These are phyloP conservation scores for Diplocarpon mali DNA, from an alignment of 2,329 filamentous ascomycete species.

Conservation along the genomic window DNA sequence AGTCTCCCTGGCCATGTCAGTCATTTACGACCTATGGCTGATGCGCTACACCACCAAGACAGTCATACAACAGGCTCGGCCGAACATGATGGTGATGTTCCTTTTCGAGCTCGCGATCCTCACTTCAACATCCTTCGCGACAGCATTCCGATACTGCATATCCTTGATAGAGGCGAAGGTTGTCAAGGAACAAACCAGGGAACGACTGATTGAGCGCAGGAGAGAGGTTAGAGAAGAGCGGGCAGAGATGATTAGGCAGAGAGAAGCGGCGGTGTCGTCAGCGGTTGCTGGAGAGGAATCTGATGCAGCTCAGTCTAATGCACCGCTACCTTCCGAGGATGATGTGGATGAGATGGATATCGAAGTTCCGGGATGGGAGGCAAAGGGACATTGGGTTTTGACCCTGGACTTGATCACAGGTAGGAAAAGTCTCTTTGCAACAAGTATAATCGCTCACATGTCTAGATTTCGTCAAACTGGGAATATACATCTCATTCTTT, in stretches of 20 bases:
- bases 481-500: conserved; percentile 87
- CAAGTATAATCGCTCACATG: conserved; percentile 5
- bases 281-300: conserved; percentile 29
- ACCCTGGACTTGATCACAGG: conserved; percentile 75
- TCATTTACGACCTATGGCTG: conserved; percentile 70
- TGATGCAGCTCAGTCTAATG: conserved; percentile 22
- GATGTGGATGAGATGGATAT: conserved; percentile 88
- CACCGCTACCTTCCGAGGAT: conserved; percentile 50
- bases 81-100: conserved; percentile 99
- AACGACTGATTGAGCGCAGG: conserved; percentile 56
- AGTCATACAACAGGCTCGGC: conserved; percentile 77
- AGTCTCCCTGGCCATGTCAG: conserved; percentile 65
- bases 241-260: conserved; percentile 34
- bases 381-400: conserved; percentile 87
- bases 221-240: conserved; percentile 53
- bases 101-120: conserved; percentile 93
- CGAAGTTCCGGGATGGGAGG: conserved; percentile 92
- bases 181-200: conserved; percentile 59
- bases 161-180: conserved; percentile 69
- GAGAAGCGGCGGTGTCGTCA: conserved; percentile 30
- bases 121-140: conserved; percentile 69
- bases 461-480: conserved; percentile 80
- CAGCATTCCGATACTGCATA: conserved; percentile 65
- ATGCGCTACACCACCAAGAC: conserved; percentile 71
- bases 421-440: conserved; percentile 31